Evolutionary conservation across 2,329 filamentous ascomycete genomes (phyloP), one percentile per base, ranked within the genome.

Genomic region (Botrytis fragariae): DNA sequence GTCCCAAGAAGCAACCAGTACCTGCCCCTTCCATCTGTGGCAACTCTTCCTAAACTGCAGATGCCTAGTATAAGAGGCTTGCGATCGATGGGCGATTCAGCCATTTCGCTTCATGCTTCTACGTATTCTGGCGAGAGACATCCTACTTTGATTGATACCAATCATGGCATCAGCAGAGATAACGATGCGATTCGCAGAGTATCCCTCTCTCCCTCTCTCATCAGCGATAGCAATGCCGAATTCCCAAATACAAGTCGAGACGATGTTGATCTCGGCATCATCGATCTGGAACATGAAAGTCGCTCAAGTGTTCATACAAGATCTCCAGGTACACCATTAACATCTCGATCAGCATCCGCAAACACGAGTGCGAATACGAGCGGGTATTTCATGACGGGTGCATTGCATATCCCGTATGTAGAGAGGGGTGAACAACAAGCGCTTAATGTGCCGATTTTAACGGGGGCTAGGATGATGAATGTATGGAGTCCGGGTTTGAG

Each of bases 391-490:
- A 71, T 71, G 57, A 39, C 72, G 3, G 57, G 65, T 4, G 65
- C 72, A 18, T 48, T 73, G 22, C 57, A 54, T 22, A 16, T 39
- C 6, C 44, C 72, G 1, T 44, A 59, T 25, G 6, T 45, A 4
- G 45, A 48, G 12, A 71, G 25, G n/a, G 45, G 32, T 25, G 29
- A 22, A 10, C 25, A 8, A 20, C 42, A 42, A 42, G 29, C 71
- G 14, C 42, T 72, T 3, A 39, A 51, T 60, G 71, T 72, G n/a
- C 71, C 71, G 16, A 72, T 72, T 39, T 25, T 72, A 16, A 72
- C 71, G 22, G 71, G 71, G 0, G 71, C 62, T 25, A 67, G 64
- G 22, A 54, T 72, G 35, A 39, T 69, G 62, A 20, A 32, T 68
- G 54, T 72, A 16, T 25, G 8, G 9, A 39, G 45, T 35, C 48